Percentiles rank a stretch among this genome's conserved stretches.
phyloP scores from a whole-genome alignment of 192 early-diverging fungal genomes.

The Entomortierella lignicola region DNA sequence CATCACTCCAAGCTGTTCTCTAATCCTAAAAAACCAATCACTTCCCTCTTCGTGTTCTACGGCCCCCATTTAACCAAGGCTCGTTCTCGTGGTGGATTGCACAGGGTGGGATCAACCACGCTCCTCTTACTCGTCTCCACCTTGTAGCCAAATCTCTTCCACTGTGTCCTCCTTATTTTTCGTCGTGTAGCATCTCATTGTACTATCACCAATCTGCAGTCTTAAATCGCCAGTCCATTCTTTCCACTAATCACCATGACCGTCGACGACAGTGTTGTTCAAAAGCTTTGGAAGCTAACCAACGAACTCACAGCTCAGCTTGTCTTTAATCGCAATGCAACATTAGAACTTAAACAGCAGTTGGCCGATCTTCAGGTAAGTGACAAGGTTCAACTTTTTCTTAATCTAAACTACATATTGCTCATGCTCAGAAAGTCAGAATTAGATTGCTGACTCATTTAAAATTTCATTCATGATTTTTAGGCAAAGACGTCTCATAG shows the following conservation, averaged over 20 bases:
- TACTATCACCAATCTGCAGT: background rate
- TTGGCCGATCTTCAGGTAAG: constrained; percentile 57
- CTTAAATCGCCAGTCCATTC: background rate
- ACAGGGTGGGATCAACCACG: background rate
- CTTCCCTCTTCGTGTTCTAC: no score
- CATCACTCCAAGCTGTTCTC: no score
- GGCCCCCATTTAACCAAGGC: no score
- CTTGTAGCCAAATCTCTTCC: background rate
- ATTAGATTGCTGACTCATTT: no score
- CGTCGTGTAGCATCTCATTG: background rate
- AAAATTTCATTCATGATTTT: background rate
- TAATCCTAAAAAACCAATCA: no score
- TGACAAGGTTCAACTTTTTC: background rate
- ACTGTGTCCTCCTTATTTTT: background rate
- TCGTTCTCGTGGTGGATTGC: background rate
- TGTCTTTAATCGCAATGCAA: constrained; percentile 56
- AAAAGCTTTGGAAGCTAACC: constrained; percentile 60
- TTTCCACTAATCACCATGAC: constrained; percentile 19
- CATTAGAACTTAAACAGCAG: constrained; percentile 48
- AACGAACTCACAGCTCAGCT: constrained; percentile 60
- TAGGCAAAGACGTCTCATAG: constrained; percentile 39
- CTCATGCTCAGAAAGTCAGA: no score
- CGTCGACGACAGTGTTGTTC: constrained; percentile 58
- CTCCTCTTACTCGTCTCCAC: background rate
- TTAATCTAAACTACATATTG: no score